Evolutionary conservation across 1,139 yeast genomes (phyloP).

Genomic region (Meyerozyma carpophila): DNA sequence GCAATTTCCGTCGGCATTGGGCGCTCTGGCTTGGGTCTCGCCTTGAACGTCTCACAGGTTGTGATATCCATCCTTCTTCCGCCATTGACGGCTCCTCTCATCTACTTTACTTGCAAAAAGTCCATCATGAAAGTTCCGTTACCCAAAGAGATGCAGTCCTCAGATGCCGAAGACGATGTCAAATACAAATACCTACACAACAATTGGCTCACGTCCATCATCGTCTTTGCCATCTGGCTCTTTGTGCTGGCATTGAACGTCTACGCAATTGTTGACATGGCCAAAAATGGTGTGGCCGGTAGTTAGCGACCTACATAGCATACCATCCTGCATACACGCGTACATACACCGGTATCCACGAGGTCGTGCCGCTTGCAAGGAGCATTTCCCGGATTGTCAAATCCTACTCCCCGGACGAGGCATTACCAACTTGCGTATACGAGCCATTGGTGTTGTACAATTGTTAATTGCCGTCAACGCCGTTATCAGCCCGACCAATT

Average conservation of each 20-base stretch:
- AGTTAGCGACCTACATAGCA: background rate
- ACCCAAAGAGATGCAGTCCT: conserved; percentile 12
- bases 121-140: conserved; percentile 54
- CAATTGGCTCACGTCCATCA: conserved; percentile 48
- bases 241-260: conserved; percentile 61
- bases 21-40: conserved; percentile 53
- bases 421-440: background rate
- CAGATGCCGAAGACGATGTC: conserved; percentile 8
- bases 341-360: background rate
- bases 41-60: conserved; percentile 74
- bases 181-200: conserved; percentile 51
- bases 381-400: background rate
- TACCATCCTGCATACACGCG: background rate
- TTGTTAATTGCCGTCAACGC: background rate
- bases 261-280: conserved; percentile 65
- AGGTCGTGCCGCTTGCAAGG: background rate
- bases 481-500: background rate
- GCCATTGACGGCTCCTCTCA: conserved; percentile 70
- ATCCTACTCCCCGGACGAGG: background rate
- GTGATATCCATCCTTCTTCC: conserved; percentile 69
- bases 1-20: conserved; percentile 60
- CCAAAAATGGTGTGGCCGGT: conserved; percentile 33
- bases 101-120: conserved; percentile 64
- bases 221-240: conserved; percentile 54
- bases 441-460: background rate